Percentiles rank a stretch among this genome's conserved stretches.
Conservation (phyloP, 169 alveolate genomes). For the Perkinsus olseni region DNA sequence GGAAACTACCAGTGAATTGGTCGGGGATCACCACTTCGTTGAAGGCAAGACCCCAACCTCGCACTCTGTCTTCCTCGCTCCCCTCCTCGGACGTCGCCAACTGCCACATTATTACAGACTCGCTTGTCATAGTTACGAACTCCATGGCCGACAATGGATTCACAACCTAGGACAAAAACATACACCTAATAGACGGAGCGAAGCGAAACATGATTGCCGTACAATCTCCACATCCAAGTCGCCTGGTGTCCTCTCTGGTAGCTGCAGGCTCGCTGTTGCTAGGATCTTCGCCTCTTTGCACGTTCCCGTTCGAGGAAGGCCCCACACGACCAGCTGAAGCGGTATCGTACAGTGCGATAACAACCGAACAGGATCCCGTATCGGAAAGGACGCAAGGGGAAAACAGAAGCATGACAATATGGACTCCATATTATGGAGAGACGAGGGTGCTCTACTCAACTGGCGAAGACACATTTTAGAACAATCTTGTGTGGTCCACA, state of each 20-base stretch:
- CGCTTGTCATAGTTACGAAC: not conserved
- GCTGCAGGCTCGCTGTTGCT: not conserved
- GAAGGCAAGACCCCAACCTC: not conserved
- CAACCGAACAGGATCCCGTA: not conserved
- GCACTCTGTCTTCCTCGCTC: not conserved
- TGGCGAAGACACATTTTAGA: too few species aligned
- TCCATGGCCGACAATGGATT: not conserved
- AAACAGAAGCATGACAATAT: too few species aligned
- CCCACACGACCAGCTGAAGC: not conserved
- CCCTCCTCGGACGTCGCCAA: not conserved
- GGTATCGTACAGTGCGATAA: not conserved
- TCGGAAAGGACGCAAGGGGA: too few species aligned
- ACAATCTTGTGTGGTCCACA: too few species aligned
- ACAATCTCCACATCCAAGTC: not conserved
- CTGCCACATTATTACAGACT: not conserved
- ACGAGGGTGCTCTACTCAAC: too few species aligned
- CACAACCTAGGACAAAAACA: not conserved
- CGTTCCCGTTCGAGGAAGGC: not conserved
- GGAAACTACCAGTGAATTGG: not conserved
- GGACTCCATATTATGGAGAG: too few species aligned
- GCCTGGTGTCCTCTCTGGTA: not conserved
- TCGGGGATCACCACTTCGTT: not conserved
- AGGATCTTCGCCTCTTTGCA: not conserved
- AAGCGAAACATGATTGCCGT: not conserved
- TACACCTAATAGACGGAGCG: not conserved